phyloP scores from a whole-genome alignment of 495 filamentous ascomycete species.

The Friedmanniomyces simplex region DNA sequence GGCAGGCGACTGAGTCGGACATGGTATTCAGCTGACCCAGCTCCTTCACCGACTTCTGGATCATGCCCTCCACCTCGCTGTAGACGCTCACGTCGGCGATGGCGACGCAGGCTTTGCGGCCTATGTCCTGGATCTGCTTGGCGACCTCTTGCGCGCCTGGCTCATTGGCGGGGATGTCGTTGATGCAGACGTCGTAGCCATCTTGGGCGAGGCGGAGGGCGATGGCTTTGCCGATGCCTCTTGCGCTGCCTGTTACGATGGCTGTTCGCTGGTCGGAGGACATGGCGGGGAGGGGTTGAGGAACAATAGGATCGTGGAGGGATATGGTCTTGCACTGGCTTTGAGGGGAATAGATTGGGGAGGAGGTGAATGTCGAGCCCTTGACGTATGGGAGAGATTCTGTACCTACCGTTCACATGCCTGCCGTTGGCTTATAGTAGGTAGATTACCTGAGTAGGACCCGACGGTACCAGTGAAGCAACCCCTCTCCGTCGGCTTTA shows the following conservation, averaged over 20 bases:
- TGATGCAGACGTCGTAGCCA: slow-evolving; percentile 51
- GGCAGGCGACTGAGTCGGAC: neutral
- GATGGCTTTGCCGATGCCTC: slow-evolving; percentile 52
- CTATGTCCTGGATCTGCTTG: slow-evolving; percentile 39
- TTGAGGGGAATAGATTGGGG: too few relatives aligned
- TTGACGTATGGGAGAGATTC: neutral
- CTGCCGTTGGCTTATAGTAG: too few relatives aligned
- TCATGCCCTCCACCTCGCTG: slow-evolving; percentile 38
- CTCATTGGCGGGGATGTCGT: slow-evolving; percentile 43
- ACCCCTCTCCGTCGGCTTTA: neutral
- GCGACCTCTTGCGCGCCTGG: slow-evolving; percentile 39
- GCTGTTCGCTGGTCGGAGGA: slow-evolving; percentile 27
- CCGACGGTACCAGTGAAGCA: too few relatives aligned
- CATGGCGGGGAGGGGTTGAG: neutral
- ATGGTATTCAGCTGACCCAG: slow-evolving; percentile 49
- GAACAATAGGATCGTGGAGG: neutral
- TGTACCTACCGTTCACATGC: neutral
- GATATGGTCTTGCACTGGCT: too few relatives aligned
- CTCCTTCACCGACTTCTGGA: slow-evolving; percentile 35
- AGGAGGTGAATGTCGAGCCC: too few relatives aligned
- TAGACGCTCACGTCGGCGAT: slow-evolving; percentile 47
- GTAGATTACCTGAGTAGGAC: too few relatives aligned
- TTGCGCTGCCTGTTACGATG: slow-evolving; percentile 48
- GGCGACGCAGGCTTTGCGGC: slow-evolving; percentile 35
- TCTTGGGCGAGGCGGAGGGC: slow-evolving; percentile 48